phyloP scores from a whole-genome alignment of 768 basidiomycete genomes.

The Kwoniella europaea region DNA sequence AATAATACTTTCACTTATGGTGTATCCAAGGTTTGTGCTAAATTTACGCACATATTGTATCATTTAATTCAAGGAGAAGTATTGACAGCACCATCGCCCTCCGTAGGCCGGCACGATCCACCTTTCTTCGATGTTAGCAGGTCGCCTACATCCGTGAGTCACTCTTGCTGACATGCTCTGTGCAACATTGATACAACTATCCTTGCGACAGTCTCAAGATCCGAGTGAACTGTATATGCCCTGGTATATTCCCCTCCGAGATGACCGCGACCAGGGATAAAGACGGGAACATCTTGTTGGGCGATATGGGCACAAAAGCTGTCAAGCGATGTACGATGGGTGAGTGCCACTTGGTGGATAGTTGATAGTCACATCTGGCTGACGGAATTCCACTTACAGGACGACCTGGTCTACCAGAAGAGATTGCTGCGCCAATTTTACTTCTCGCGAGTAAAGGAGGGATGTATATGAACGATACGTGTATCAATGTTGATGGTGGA shows the following conservation, averaged over 20 bases:
- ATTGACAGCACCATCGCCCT: neutral
- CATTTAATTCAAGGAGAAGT: neutral
- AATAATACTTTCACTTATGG: slow-evolving; percentile 36
- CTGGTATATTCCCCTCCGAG: slow-evolving; percentile 46
- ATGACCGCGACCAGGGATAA: slow-evolving; percentile 38
- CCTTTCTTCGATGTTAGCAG: slow-evolving; percentile 29
- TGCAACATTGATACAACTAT: neutral
- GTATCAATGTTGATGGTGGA: slow-evolving; percentile 34
- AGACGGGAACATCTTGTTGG: slow-evolving; percentile 14
- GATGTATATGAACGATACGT: slow-evolving; percentile 43
- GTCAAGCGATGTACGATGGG: slow-evolving; percentile 24
- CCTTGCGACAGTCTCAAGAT: slow-evolving; percentile 37
- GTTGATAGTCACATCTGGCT: too few species aligned
- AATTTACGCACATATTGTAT: neutral
- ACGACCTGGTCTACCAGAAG: slow-evolving; percentile 36
- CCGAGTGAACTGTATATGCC: slow-evolving; percentile 47
- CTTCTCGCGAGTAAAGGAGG: slow-evolving; percentile 39
- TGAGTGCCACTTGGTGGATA: neutral
- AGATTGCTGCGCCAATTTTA: slow-evolving; percentile 45
- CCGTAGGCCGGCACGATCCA: slow-evolving; percentile 23
- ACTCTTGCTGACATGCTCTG: neutral
- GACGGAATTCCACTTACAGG: slow-evolving; percentile 11
- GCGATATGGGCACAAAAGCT: slow-evolving; percentile 25
- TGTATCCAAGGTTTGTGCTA: slow-evolving; percentile 28
- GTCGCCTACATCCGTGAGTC: slow-evolving; percentile 34